phyloP scores from a whole-genome alignment of 1,139 yeast genomes.

The Diutina siamensis region DNA sequence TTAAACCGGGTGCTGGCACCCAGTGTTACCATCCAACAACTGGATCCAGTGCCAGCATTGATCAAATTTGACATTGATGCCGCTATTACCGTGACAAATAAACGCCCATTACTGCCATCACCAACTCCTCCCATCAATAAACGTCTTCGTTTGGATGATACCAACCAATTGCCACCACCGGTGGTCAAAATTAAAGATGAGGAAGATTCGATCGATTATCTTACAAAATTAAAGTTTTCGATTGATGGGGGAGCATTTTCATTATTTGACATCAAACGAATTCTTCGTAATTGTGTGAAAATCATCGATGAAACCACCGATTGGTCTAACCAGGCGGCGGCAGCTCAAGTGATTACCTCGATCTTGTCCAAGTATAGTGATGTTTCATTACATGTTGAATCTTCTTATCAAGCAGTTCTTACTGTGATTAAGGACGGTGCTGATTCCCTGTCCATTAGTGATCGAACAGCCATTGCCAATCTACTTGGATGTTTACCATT shows the following conservation, averaged over 20 bases:
- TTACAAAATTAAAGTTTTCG: neutral
- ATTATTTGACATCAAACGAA: neutral
- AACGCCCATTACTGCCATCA: neutral
- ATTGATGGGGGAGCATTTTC: neutral
- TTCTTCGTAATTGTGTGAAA: neutral
- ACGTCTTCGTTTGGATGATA: too few species aligned
- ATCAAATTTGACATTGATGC: neutral
- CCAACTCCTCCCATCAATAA: too few species aligned
- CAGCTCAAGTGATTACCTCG: neutral
- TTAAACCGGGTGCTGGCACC: neutral
- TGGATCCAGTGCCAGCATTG: neutral
- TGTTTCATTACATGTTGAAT: neutral
- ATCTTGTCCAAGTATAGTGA: neutral
- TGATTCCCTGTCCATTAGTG: neutral
- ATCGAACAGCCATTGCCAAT: neutral
- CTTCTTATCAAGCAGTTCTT: neutral
- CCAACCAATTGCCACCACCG: too few species aligned
- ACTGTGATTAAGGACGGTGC: neutral
- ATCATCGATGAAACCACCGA: slow-evolving; percentile 4
- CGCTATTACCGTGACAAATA: neutral
- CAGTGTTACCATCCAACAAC: neutral
- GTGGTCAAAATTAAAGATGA: neutral
- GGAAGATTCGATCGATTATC: neutral
- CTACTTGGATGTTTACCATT: neutral
- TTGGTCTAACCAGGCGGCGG: slow-evolving; percentile 1